Percentiles rank a stretch among this genome's conserved stretches.
phyloP scores from a whole-genome alignment of 176 grass and related monocot genomes.

The Cenchrus americanus region DNA sequence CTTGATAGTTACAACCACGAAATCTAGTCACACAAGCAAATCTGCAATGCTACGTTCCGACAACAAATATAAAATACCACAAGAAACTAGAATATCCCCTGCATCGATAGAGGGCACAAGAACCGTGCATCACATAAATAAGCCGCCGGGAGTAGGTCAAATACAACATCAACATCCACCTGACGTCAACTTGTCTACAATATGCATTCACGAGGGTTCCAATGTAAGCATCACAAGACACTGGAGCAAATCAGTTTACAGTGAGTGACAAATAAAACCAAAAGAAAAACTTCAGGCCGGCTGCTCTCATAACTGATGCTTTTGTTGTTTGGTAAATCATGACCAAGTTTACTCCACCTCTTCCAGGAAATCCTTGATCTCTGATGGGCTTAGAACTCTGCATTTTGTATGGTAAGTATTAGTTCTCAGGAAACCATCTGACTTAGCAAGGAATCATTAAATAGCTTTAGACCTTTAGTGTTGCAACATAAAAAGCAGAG shows the following conservation, averaged over 20 bases:
- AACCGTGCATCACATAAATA: not conserved
- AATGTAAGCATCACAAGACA: slow-evolving; percentile 19
- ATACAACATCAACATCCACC: slow-evolving; percentile 51
- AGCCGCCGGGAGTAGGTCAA: not conserved
- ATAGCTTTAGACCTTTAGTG: slow-evolving; percentile 11
- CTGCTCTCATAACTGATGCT: slow-evolving; percentile 3
- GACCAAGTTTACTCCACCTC: slow-evolving; percentile 79
- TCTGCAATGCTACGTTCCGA: not conserved
- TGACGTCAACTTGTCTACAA: slow-evolving; percentile 22
- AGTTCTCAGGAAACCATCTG: slow-evolving; percentile 7
- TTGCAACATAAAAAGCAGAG: not conserved
- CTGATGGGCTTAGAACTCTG: slow-evolving; percentile 89
- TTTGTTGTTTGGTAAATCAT: not conserved
- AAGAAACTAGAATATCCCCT: not conserved
- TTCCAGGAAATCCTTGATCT: slow-evolving; percentile 97
- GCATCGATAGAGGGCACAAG: not conserved
- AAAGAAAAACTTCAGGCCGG: slow-evolving; percentile 33
- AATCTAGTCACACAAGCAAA: not conserved
- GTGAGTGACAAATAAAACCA: slow-evolving; percentile 18
- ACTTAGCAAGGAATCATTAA: slow-evolving; percentile 12
- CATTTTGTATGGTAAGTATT: slow-evolving; percentile 39
- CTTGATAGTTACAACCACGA: not conserved
- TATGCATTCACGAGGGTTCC: slow-evolving; percentile 17
- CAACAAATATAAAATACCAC: not conserved
- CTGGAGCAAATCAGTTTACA: slow-evolving; percentile 47